Conservation (phyloP, 1,284 basidiomycete species). For the Leccinum pachyderme region DNA sequence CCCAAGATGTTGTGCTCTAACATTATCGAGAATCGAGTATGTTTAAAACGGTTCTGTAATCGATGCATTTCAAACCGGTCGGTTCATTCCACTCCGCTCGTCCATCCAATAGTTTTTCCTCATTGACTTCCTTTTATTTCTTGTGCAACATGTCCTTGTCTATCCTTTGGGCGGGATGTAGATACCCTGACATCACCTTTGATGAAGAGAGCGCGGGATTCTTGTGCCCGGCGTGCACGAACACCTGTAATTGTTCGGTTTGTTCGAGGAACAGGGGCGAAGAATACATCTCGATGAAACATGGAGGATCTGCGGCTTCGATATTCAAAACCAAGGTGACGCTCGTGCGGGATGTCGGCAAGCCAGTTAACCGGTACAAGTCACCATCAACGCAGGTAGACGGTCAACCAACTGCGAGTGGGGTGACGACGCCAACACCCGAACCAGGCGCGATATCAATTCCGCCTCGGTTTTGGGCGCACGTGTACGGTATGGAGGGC, state of each 20-base stretch:
- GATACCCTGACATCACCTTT: slow-evolving; percentile 33
- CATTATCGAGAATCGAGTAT: slow-evolving; percentile 6
- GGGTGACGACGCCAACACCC: slow-evolving; percentile 7
- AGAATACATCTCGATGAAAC: slow-evolving; percentile 31
- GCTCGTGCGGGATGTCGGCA: slow-evolving; percentile 21
- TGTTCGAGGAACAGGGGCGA: slow-evolving; percentile 29
- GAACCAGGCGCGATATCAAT: background rate
- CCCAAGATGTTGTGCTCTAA: slow-evolving; percentile 35
- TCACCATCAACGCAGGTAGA: background rate
- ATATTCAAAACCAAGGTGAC: slow-evolving; percentile 25
- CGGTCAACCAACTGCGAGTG: background rate
- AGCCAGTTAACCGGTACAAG: background rate
- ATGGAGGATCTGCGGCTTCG: slow-evolving; percentile 24
- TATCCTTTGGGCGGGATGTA: background rate
- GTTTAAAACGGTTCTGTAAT: slow-evolving; percentile 32
- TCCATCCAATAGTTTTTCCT: slow-evolving; percentile 8
- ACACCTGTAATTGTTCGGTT: slow-evolving; percentile 30
- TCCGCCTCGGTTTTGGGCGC: slow-evolving; percentile 31
- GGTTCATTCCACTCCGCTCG: slow-evolving; percentile 8
- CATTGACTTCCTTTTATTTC: background rate
- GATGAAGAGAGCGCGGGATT: slow-evolving; percentile 25
- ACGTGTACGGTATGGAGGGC: slow-evolving; percentile 33
- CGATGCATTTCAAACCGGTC: slow-evolving; percentile 29
- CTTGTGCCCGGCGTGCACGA: slow-evolving; percentile 30
- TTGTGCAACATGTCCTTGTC: background rate